phyloP scores from a whole-genome alignment of 495 filamentous ascomycete genomes.

The Aspergillus coremiiformis region DNA sequence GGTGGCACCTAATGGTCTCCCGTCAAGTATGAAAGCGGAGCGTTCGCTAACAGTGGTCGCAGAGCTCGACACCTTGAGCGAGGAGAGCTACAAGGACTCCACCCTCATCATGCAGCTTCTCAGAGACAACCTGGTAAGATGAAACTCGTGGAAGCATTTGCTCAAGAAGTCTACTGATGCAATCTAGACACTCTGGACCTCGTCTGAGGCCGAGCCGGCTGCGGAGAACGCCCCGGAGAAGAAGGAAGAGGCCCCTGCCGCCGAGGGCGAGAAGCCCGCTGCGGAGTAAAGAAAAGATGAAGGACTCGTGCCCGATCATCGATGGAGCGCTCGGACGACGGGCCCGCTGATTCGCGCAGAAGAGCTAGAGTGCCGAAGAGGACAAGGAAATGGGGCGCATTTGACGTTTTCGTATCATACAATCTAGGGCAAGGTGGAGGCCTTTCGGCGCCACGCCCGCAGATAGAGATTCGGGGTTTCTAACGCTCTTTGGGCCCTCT shows the following conservation, averaged over 20 bases:
- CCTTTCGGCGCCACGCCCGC: constrained; percentile 1
- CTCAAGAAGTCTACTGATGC: constrained; percentile 17
- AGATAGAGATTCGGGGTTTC: constrained; percentile 10
- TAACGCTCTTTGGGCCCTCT: constrained; percentile 3
- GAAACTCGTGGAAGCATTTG: constrained; percentile 12
- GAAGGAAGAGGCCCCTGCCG: constrained; percentile 49
- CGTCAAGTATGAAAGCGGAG: too few relatives aligned
- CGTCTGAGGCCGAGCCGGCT: constrained; percentile 85
- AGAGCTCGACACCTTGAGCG: constrained; percentile 97
- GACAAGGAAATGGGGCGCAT: constrained; percentile 4
- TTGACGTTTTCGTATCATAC: constrained; percentile 4
- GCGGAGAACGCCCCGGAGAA: constrained; percentile 51
- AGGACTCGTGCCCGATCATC: constrained; percentile 31
- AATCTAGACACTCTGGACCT: constrained; percentile 93
- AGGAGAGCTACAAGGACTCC: constrained; percentile 99
- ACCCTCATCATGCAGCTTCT: constrained; percentile 99
- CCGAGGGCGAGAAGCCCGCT: constrained; percentile 55
- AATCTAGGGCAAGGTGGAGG: constrained; percentile 3
- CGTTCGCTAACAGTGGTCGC: constrained; percentile 18
- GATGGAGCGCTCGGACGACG: constrained; percentile 7
- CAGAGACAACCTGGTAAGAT: constrained; percentile 90
- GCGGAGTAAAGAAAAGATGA: constrained; percentile 38
- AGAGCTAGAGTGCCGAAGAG: constrained; percentile 9
- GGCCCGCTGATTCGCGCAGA: constrained; percentile 5
- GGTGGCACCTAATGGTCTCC: too few relatives aligned